Evolutionary conservation across 2,329 filamentous ascomycete genomes (phyloP), one percentile per base, ranked within the genome.

Genomic region (Aspergillus novoparasiticus): DNA sequence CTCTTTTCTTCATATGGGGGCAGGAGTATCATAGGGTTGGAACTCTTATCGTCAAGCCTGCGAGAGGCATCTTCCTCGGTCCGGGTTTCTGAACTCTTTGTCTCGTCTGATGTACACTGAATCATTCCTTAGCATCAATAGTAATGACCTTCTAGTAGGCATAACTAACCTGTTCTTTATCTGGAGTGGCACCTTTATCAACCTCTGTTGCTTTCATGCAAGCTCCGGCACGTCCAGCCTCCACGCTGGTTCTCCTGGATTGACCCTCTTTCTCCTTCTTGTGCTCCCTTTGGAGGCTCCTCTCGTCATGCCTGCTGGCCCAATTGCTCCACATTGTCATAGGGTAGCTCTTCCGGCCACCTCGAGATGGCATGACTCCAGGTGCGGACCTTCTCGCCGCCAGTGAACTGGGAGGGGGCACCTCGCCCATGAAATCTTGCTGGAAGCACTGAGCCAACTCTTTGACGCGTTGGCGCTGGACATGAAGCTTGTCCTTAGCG

Each of bases 221-320:
- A 23, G 69, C 62, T 6, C 74, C 71, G 23, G 72, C 73, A 36
- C 69, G 68, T 16, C 72, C 70, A 39, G 67, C 68, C 50, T 76
- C 73, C 14, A 73, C 68, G 30, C 72, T 75, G 2, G 61, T 64
- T 14, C 70, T 69, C 19, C 69, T 70, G 11, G 71, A 66, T 10
- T 61, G 69, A 12, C 61, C 68, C 9, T 69, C 71, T 46, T 71
- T 65, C 10, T 70, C 71, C 50, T 71, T 66, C 11, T 68, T 66
- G 2, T 66, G 56, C 41, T 78, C 75, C 53, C 70, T 73, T 51
- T 74, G 71, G 16, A 96, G 84, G 0, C 90, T 91, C 65, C 84
- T 84, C 76, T 94, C 86, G 73, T 98, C 95, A 73, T 97, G 93
- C 74, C 91, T 96, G 53, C 90, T 94, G 16, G 92, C 93, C 91